Evolutionary conservation across 441 rosid genomes (phyloP), one percentile per base, ranked within the genome.

Genomic region (Populus hybrid): DNA sequence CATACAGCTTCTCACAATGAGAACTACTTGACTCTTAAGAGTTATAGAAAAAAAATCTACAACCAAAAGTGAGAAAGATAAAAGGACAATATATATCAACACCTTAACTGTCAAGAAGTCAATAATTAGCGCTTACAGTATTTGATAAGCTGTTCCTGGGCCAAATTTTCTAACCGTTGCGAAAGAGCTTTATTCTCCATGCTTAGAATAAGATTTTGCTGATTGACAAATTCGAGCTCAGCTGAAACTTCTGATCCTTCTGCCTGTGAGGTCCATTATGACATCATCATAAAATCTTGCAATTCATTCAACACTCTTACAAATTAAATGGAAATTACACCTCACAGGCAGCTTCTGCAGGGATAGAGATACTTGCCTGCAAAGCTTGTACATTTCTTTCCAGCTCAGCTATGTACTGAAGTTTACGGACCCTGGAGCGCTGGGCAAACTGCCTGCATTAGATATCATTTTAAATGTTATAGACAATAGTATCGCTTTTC

Each of bases 181-280:
- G 87, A 89, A 76, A 97, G 95, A 80, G 99, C 91, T 90, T 97
- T 93, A 85, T 97, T 97, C 89, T 97, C 99, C 98, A 97, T 85
- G 88, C 89, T 91, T 77, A 97, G 82, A 83, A 97, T 92, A 80
- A 95, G 95, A 85, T 89, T 87, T 79, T 89, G 87, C 85, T 95
- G 98, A 91, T 97, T 97, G 72, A 93, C 88, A 83, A 97, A 97
- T 78, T 91, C 99, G 81, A 97, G 92, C 86, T 95, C 97, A 2
- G 97, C 99, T 68, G 98, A 90, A 86, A 87, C 92, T 80, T 90
- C 97, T 66, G 98, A 88, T 38, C 96, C 99, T 84, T 97, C 98
- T 61, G 89, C 97, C 99, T 97, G 83, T 72, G 76, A 26, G 77
- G 64, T 57, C 30, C 19, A 66, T 30, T 46, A 32, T 38, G 34